Evolutionary conservation across 2,329 filamentous ascomycete genomes (phyloP).

Genomic region (Neoascochyta sp.): DNA sequence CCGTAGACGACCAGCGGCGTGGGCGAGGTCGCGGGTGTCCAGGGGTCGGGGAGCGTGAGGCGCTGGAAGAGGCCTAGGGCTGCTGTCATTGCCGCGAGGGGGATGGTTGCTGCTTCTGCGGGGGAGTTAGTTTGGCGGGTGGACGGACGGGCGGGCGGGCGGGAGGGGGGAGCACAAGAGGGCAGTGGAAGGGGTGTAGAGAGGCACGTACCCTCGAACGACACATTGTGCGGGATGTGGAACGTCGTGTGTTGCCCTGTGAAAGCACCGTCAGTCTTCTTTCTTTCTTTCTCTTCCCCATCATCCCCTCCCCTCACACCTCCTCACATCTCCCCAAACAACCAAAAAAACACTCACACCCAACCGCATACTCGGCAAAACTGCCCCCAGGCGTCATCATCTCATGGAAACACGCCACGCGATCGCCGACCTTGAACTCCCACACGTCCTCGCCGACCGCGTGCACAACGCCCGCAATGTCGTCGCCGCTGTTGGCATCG

Average conservation of each 20-base stretch:
- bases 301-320: too few species aligned
- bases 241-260: constrained; percentile 57
- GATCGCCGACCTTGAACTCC: constrained; percentile 57
- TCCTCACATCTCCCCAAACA: too few species aligned
- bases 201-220: constrained; percentile 48
- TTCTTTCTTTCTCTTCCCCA: too few species aligned
- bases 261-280: too few species aligned
- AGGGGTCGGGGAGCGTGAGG: constrained; percentile 43
- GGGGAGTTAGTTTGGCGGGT: neutral
- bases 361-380: constrained; percentile 61
- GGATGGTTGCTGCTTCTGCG: constrained; percentile 44
- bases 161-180: too few species aligned
- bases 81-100: constrained; percentile 47
- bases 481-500: constrained; percentile 50
- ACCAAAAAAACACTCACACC: too few species aligned
- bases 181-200: too few species aligned
- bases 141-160: too few species aligned
- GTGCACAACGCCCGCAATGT: constrained; percentile 55
- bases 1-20: constrained; percentile 42
- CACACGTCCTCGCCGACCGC: constrained; percentile 53
- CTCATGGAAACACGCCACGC: constrained; percentile 55
- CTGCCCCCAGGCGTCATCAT: constrained; percentile 52
- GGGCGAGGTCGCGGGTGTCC: constrained; percentile 23
- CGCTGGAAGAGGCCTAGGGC: constrained; percentile 45
- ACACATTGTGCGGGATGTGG: constrained; percentile 48